Conservation (phyloP, 2,329 filamentous ascomycete species). For the Diaporthe caulivora region DNA sequence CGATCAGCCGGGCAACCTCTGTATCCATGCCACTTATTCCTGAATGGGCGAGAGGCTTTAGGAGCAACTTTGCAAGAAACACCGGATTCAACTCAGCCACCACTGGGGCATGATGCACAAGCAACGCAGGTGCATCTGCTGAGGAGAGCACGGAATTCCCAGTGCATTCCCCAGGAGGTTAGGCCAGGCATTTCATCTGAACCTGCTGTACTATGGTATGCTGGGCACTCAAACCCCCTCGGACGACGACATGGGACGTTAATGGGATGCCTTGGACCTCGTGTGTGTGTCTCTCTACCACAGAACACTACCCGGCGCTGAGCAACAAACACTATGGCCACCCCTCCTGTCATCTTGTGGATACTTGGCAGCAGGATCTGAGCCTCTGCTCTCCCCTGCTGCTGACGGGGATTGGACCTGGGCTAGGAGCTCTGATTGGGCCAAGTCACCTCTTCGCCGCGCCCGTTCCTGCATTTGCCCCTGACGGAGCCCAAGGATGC, state of each 20-base stretch:
- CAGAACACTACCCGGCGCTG: background rate
- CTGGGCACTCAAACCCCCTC: background rate
- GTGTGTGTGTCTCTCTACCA: background rate
- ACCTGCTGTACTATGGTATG: background rate
- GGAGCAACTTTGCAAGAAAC: background rate
- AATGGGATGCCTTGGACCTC: slow-evolving; percentile 7
- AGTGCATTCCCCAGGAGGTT: background rate
- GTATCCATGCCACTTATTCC: background rate
- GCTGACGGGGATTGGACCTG: slow-evolving; percentile 12
- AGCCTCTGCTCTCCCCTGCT: slow-evolving; percentile 27
- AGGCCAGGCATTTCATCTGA: slow-evolving; percentile 16
- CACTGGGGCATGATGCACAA: background rate
- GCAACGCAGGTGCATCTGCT: background rate
- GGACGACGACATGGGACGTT: slow-evolving; percentile 32
- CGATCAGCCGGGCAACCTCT: slow-evolving; percentile 21
- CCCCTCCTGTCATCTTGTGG: slow-evolving; percentile 32
- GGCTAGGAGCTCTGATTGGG: slow-evolving; percentile 32
- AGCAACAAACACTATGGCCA: slow-evolving; percentile 25
- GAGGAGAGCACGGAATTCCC: background rate
- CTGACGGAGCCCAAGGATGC: slow-evolving; percentile 34
- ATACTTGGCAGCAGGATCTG: slow-evolving; percentile 26
- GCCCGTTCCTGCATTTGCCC: slow-evolving; percentile 40
- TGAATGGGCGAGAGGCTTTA: background rate
- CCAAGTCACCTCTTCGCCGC: slow-evolving; percentile 29
- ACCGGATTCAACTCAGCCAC: slow-evolving; percentile 1